Evolutionary conservation across 768 basidiomycete species (phyloP).

Genomic region (Epithele typhae): DNA sequence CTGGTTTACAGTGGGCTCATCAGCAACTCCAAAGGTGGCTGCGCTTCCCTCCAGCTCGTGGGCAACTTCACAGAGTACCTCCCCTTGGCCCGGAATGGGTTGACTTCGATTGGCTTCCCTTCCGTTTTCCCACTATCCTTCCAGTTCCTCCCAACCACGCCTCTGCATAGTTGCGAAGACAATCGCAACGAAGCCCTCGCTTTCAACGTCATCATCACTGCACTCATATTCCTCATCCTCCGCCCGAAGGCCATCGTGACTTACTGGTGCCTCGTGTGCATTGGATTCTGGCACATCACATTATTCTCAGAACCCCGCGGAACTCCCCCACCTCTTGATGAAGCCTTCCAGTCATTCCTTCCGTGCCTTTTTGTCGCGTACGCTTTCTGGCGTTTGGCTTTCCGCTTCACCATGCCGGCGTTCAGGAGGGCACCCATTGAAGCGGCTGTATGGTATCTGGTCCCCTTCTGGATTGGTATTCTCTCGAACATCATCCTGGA

Average conservation of each 20-base stretch:
- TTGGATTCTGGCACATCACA: constrained; percentile 81
- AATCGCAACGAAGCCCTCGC: constrained; percentile 64
- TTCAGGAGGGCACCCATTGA: constrained; percentile 71
- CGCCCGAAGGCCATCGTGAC: constrained; percentile 65
- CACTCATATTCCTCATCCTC: constrained; percentile 65
- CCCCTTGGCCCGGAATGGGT: constrained; percentile 53
- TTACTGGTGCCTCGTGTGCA: constrained; percentile 76
- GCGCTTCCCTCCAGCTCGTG: constrained; percentile 62
- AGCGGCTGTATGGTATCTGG: constrained; percentile 67
- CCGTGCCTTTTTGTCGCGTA: constrained; percentile 76
- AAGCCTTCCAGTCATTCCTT: constrained; percentile 74
- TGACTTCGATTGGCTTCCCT: constrained; percentile 71
- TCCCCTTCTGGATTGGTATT: constrained; percentile 75
- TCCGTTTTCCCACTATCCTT: constrained; percentile 71
- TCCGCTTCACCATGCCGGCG: constrained; percentile 68
- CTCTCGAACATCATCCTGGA: constrained; percentile 69
- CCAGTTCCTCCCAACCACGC: constrained; percentile 44
- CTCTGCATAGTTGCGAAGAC: constrained; percentile 65
- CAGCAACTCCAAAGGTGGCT: constrained; percentile 67
- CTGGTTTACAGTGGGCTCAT: constrained; percentile 53
- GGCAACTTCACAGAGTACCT: constrained; percentile 71
- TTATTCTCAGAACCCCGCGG: constrained; percentile 73
- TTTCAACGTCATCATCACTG: constrained; percentile 67
- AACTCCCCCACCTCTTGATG: constrained; percentile 63
- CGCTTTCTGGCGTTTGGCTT: constrained; percentile 72